Percentiles rank a stretch among this genome's conserved stretches.
Evolutionary conservation across 2,329 filamentous ascomycete species (phyloP).

Genomic region (Aspergillus thermomutatus): DNA sequence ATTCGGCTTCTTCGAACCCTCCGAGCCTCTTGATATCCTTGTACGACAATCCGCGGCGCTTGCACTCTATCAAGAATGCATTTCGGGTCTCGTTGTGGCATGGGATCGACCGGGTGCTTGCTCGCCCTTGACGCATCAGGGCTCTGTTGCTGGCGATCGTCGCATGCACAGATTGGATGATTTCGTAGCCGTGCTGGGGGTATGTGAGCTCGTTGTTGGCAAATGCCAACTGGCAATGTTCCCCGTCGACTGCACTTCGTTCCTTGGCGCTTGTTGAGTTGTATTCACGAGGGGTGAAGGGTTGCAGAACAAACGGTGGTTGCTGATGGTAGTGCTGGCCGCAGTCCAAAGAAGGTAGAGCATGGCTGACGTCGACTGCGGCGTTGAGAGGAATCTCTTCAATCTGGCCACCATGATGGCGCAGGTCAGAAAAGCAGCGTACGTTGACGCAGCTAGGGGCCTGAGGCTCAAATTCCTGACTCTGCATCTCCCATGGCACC

Average conservation of each 20-base stretch:
- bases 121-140: not conserved
- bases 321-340: conserved; percentile 1
- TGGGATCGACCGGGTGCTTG: conserved; percentile 4
- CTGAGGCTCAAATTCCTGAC: not conserved
- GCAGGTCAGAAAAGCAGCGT: not conserved
- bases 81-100: conserved; percentile 30
- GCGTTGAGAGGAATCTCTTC: conserved; percentile 1
- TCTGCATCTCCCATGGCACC: conserved; percentile 2
- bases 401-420: not conserved
- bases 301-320: not conserved
- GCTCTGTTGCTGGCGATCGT: not conserved
- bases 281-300: not conserved
- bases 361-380: not conserved
- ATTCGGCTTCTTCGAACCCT: conserved; percentile 46
- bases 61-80: conserved; percentile 39
- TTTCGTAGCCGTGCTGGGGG: not conserved
- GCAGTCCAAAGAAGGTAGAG: conserved; percentile 1
- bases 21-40: conserved; percentile 45
- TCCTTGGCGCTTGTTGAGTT: not conserved
- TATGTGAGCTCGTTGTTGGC: not conserved
- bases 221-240: not conserved
- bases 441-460: conserved; percentile 2
- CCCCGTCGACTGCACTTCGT: not conserved
- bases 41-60: conserved; percentile 43
- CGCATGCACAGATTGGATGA: not conserved